Percentiles rank a stretch among this genome's conserved stretches.
Conservation (phyloP, 2,329 filamentous ascomycete genomes). For the Arachnomyces sp. region DNA sequence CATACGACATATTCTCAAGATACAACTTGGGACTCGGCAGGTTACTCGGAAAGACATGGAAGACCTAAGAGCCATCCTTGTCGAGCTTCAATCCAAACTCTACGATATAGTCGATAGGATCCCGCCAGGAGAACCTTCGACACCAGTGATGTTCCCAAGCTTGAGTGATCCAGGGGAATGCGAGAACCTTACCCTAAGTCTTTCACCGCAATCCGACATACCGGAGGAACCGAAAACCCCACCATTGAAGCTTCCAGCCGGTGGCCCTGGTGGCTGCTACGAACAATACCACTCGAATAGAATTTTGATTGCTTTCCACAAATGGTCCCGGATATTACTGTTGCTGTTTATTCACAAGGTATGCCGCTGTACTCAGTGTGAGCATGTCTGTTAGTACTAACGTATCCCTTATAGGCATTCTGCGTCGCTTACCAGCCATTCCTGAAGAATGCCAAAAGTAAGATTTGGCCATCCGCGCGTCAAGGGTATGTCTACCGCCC, state of each 20-base stretch:
- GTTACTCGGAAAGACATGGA: slow-evolving; percentile 38
- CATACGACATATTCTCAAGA: slow-evolving; percentile 35
- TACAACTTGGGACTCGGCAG: slow-evolving; percentile 37
- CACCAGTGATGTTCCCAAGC: slow-evolving; percentile 4
- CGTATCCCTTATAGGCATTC: slow-evolving; percentile 25
- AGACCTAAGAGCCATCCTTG: slow-evolving; percentile 33
- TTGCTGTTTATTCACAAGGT: slow-evolving; percentile 40
- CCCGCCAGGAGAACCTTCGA: slow-evolving; percentile 23
- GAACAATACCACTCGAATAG: slow-evolving; percentile 35
- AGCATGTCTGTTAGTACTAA: slow-evolving; percentile 10
- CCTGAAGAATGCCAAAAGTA: slow-evolving; percentile 40
- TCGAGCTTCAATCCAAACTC: slow-evolving; percentile 34
- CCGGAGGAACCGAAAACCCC: slow-evolving; percentile 3
- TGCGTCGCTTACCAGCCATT: slow-evolving; percentile 42
- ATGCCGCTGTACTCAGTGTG: neutral
- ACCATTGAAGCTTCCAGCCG: slow-evolving; percentile 21
- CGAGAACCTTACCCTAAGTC: neutral
- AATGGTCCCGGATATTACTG: slow-evolving; percentile 38
- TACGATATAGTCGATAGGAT: slow-evolving; percentile 37
- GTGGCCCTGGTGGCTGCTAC: slow-evolving; percentile 27
- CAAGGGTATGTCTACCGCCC: slow-evolving; percentile 27
- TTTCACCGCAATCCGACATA: neutral
- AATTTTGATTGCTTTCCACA: slow-evolving; percentile 37
- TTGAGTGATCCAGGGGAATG: slow-evolving; percentile 11
- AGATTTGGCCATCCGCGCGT: slow-evolving; percentile 39